Evolutionary conservation across 2,329 filamentous ascomycete genomes (phyloP), one percentile per base, ranked within the genome.

Genomic region (Paecilomyces sp.): DNA sequence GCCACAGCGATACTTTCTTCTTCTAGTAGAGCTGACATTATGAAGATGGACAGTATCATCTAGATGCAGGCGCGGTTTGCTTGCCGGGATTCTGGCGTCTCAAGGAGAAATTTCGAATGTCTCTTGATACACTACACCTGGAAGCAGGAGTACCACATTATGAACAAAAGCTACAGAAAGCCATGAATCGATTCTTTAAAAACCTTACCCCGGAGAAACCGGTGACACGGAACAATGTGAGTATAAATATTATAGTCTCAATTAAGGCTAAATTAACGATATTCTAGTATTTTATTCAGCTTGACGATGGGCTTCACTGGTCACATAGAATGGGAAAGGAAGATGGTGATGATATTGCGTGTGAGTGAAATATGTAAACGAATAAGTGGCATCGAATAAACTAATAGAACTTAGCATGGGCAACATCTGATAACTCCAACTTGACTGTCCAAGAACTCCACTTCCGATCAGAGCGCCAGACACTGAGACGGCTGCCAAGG

Each of bases 311-410:
- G 54, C 55, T 64, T 3, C 62, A 64, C 56, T 64, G 62, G 62
- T 64, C 62, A 12, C 62, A 64, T 61, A 61, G 62, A 15, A 64
- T 64, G 62, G 62, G 62, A 13, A 57, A 61, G 2, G 61, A 64
- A 47, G 36, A 36, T n/a, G 62, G 62, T 31, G 58, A 57, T 36
- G 61, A 63, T 54, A 57, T 63, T 50, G 62, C 62, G 24, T 47
- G 36, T 47, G n/a, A 47, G 36, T 47, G 6, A 18, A 3, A 47
- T 22, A 22, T 22, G 22, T 18, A 15, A 47, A 47, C 6, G 4
- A 47, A 47, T 18, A 47, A 3, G 3, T 18, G 4, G 8, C 4
- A 18, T 47, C 7, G 2, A 3, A n/a, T 1, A 18, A 47, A 47
- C 36, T 47, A 18, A 47, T 7, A 47, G 13, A 8, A 18, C 1